phyloP scores from a whole-genome alignment of 2,329 filamentous ascomycete genomes.

The Oidium heveae region DNA sequence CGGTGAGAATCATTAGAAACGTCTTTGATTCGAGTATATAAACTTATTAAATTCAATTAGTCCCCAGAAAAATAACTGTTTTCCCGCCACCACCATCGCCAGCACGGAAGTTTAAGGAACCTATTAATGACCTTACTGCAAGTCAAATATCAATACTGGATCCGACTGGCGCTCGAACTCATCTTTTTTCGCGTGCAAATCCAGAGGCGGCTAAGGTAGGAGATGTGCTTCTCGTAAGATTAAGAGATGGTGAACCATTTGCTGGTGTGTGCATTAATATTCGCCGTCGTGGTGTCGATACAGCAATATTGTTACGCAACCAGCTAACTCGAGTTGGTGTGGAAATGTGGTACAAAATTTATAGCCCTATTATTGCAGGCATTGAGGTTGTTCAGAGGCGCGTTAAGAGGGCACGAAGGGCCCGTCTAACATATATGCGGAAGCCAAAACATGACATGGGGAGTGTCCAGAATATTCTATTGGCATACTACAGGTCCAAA shows the following conservation, averaged over 20 bases:
- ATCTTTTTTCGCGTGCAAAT: constrained; percentile 57
- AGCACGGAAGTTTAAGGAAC: constrained; percentile 32
- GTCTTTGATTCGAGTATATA: too few species aligned
- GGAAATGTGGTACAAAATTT: constrained; percentile 96
- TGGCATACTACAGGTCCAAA: constrained; percentile 32
- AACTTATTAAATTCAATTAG: constrained; percentile 2
- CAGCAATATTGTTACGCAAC: constrained; percentile 63
- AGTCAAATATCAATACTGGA: constrained; percentile 54
- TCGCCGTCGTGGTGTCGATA: constrained; percentile 68
- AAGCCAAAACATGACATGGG: constrained; percentile 71
- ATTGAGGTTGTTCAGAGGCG: constrained; percentile 83
- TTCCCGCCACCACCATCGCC: constrained; percentile 29
- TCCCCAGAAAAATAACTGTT: constrained; percentile 22
- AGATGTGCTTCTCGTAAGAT: constrained; percentile 76
- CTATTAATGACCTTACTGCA: constrained; percentile 39
- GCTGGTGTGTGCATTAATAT: constrained; percentile 73
- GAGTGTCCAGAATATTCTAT: constrained; percentile 57
- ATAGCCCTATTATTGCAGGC: constrained; percentile 65
- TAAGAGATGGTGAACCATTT: constrained; percentile 69
- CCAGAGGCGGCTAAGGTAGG: constrained; percentile 58
- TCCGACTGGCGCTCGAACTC: constrained; percentile 56
- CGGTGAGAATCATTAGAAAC: too few species aligned
- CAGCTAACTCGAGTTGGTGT: constrained; percentile 68
- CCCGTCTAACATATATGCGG: constrained; percentile 75
- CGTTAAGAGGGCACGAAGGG: constrained; percentile 63